Evolutionary conservation across 192 early-diverging fungal species (phyloP).

Genomic region (Linnemannia zychae): DNA sequence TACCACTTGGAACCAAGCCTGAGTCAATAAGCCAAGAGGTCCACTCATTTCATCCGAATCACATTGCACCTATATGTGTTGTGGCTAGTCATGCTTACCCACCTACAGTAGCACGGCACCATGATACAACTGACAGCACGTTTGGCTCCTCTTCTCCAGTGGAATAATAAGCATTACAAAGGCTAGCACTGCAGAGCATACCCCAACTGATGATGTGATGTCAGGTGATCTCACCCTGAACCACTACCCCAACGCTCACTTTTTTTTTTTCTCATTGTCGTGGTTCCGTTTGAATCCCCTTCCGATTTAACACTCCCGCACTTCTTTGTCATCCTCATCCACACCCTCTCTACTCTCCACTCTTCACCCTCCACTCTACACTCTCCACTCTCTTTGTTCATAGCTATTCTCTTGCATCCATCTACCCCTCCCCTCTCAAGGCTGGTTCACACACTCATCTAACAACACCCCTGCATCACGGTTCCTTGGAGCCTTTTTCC

Average conservation of each 20-base stretch:
- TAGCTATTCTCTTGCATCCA: not conserved
- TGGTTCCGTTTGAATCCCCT: not conserved
- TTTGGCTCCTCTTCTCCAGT: no score
- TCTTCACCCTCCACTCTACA: not conserved
- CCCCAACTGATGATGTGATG: not conserved
- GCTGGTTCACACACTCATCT: not conserved
- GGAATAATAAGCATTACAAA: no score
- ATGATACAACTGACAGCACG: no score
- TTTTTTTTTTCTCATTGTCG: not conserved
- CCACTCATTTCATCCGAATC: no score
- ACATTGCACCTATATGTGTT: no score
- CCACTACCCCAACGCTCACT: not conserved
- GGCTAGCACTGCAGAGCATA: no score
- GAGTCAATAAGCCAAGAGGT: no score
- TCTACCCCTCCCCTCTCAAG: not conserved
- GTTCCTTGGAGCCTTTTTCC: not conserved
- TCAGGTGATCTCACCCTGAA: not conserved
- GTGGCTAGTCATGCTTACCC: no score
- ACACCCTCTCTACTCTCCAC: not conserved
- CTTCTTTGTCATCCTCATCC: not conserved
- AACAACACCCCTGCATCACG: not conserved
- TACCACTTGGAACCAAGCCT: no score
- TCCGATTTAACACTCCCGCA: not conserved
- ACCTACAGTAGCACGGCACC: no score
- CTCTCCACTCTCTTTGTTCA: not conserved